These are phyloP conservation scores for Boletus insuetus DNA, from an alignment of 768 basidiomycete species.

Conservation along the genomic window DNA sequence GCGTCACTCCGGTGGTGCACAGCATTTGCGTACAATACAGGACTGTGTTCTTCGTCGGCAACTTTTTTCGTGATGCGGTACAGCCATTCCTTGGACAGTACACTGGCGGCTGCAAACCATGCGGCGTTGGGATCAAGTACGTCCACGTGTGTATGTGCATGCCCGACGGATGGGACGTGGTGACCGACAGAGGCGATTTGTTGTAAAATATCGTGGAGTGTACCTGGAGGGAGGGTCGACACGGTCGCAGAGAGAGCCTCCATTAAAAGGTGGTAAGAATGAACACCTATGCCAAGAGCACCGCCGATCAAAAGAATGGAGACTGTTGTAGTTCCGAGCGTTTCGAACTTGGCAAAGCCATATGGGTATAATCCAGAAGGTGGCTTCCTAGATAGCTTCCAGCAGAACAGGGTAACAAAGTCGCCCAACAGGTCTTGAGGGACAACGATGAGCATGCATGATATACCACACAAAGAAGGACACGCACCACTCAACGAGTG, in stretches of 20 bases:
- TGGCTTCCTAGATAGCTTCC: slow-evolving; percentile 80
- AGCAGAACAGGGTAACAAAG: slow-evolving; percentile 87
- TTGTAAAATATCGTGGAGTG: slow-evolving; percentile 59
- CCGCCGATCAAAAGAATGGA: slow-evolving; percentile 84
- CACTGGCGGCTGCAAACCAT: slow-evolving; percentile 87
- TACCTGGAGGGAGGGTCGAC: slow-evolving; percentile 60
- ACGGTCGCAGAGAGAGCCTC: slow-evolving; percentile 68
- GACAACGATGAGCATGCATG: slow-evolving; percentile 7
- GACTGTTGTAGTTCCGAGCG: slow-evolving; percentile 88
- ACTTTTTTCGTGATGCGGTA: slow-evolving; percentile 88
- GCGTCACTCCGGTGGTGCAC: slow-evolving; percentile 98
- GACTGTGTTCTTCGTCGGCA: slow-evolving; percentile 86
- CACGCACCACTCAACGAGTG: slow-evolving; percentile 82
- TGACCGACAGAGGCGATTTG: slow-evolving; percentile 55
- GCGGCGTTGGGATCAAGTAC: slow-evolving; percentile 89
- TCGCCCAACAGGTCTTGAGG: slow-evolving; percentile 77
- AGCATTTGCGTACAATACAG: slow-evolving; percentile 93
- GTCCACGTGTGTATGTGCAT: slow-evolving; percentile 53
- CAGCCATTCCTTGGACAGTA: slow-evolving; percentile 88
- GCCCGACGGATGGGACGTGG: slow-evolving; percentile 48
- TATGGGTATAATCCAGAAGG: slow-evolving; percentile 81
- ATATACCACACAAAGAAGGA: not conserved
- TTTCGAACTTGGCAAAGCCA: slow-evolving; percentile 93
- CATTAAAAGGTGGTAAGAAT: slow-evolving; percentile 83
- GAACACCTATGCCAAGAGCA: slow-evolving; percentile 82